Base-by-base conservation (phyloP, 805 yeast species). In the Grigorovia jiainica region DNA sequence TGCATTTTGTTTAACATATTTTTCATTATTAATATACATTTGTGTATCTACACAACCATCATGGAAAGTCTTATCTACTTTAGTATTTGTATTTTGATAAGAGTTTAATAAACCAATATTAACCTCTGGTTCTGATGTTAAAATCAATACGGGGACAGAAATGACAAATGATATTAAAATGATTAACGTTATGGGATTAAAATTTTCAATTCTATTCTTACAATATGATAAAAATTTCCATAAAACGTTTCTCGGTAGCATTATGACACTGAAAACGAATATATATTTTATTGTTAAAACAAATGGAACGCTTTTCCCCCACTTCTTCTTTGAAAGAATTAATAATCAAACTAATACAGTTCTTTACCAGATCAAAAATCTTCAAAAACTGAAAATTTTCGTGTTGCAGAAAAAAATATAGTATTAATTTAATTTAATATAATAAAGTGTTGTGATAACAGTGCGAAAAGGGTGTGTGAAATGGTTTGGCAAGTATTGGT, bases 1-100 rank as follows among this genome's bases (percentile, higher is more conserved):
- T 0, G 97, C 97, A 53, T 82, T 86, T 23, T 84, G 87, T 29
- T 83, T 65, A 4, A 64, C 48, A 38, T 59, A 61, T 1, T 9
- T 40, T 1, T 54, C 46, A 17, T 47, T 43, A 15, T 30, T 15
- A 51, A 39, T 24, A 46, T 50, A 73, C 69, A n/a, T 43, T 1
- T 47, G 42, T 7, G 71, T 68, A 16, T 78, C 76, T 4, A 67
- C 71, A 52, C 87, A 81, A 2, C 87, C 87, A 21, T 60, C 50
- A 29, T 60, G 63, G 48, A 81, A 81, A 0, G 79, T 76, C 16
- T 55, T 49, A 47, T 73, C 76, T 10, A 56, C 49, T 7, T 43
- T 17, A 2, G 61, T 47, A 25, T 44, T 42, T 13, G 53, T 47
- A 24, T 51, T 47, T 20, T 43, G 47, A 7, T 43, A 36, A 3